Evolutionary conservation across 495 filamentous ascomycete genomes (phyloP).

Genomic region (Aspergillus ellipticus): DNA sequence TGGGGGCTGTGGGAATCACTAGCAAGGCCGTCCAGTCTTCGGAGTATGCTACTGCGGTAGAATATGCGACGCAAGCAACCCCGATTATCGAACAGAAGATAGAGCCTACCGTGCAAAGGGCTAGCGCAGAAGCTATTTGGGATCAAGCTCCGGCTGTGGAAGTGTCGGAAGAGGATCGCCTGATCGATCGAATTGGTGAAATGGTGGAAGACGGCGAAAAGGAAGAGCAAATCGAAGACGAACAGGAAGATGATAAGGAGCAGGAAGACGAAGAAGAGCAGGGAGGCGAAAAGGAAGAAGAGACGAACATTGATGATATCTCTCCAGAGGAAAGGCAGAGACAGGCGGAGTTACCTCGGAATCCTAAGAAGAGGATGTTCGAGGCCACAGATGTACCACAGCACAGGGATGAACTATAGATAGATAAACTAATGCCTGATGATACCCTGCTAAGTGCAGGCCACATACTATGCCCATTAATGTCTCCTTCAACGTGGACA

Average conservation of each 20-base stretch:
- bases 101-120: constrained; percentile 18
- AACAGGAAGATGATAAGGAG: no score
- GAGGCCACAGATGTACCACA: constrained; percentile 50
- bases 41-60: constrained; percentile 11
- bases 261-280: no score
- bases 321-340: constrained; percentile 39
- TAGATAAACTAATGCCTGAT: constrained; percentile 8
- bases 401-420: constrained; percentile 54
- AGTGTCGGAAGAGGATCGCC: constrained; percentile 30
- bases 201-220: constrained; percentile 52
- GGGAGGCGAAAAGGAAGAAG: constrained; percentile 27
- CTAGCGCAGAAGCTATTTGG: constrained; percentile 17
- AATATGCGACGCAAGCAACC: constrained; percentile 9
- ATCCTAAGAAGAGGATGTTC: constrained; percentile 84
- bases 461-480: not conserved
- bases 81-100: constrained; percentile 9
- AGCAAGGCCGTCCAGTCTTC: constrained; percentile 31
- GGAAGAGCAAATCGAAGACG: constrained; percentile 31
- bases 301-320: constrained; percentile 28
- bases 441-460: not conserved
- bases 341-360: constrained; percentile 50
- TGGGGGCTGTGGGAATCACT: constrained; percentile 37
- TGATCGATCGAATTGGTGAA: constrained; percentile 52
- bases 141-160: constrained; percentile 25
- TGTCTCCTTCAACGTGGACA: no score